These are phyloP conservation scores for Cytospora leucostoma DNA, from an alignment of 2,329 filamentous ascomycete species.

Conservation along the genomic window DNA sequence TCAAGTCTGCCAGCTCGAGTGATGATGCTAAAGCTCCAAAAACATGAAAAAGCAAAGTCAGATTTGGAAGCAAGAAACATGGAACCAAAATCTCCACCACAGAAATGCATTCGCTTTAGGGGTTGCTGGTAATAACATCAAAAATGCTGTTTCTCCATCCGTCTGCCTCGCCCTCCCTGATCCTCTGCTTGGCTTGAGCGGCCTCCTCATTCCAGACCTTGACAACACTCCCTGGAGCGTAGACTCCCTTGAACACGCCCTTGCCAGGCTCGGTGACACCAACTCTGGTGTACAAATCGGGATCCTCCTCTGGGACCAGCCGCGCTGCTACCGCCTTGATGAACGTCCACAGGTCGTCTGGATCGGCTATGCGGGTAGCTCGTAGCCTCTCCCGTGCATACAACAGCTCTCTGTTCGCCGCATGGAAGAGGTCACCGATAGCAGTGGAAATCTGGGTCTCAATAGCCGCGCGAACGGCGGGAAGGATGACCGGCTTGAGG, in stretches of 20 bases:
- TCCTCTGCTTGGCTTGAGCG: conserved; percentile 65
- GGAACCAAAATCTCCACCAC: too few species aligned
- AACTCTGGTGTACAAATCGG: conserved; percentile 73
- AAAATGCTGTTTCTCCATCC: conserved; percentile 91
- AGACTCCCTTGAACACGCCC: conserved; percentile 76
- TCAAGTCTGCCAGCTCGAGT: neutral
- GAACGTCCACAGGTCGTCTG: conserved; percentile 79
- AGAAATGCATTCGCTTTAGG: neutral
- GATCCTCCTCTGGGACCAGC: conserved; percentile 69
- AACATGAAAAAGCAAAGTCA: too few species aligned
- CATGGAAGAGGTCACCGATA: conserved; percentile 69
- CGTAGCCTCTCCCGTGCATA: conserved; percentile 85
- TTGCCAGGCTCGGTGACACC: conserved; percentile 61
- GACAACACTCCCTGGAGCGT: conserved; percentile 85
- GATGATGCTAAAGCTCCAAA: neutral
- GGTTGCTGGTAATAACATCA: conserved; percentile 45
- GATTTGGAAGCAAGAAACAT: too few species aligned
- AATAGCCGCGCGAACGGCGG: conserved; percentile 75
- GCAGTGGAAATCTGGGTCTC: conserved; percentile 75
- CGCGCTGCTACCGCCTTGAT: conserved; percentile 78
- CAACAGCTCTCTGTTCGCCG: conserved; percentile 80
- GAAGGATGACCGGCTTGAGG: conserved; percentile 79
- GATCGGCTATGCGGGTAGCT: conserved; percentile 80
- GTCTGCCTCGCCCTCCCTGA: conserved; percentile 70
- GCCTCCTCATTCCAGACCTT: conserved; percentile 89